Evolutionary conservation across 1,284 basidiomycete species (phyloP), one percentile per base, ranked within the genome.

Genomic region (Austroboletus sp.): DNA sequence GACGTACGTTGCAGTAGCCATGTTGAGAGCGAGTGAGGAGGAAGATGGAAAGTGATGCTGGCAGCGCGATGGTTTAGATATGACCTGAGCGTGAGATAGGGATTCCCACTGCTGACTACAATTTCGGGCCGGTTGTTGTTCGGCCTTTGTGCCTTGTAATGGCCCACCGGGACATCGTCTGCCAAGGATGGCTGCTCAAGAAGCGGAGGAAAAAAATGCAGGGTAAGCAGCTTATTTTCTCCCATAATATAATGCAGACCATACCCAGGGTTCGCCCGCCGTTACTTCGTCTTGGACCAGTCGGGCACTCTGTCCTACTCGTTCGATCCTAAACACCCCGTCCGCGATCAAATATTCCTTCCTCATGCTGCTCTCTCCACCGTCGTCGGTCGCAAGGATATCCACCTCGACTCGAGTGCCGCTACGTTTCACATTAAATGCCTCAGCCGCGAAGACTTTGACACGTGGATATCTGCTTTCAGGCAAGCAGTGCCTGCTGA

Each of bases 191-290:
- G 85, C 65, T 88, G 3, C 70, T 89, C 50, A 89, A 89, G 70
- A 89, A 89, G 66, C 72, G 85, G 53, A 70, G 84, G 54, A 88
- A 85, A 72, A 87, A 79, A 68, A 81, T 89, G 81, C 88, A 90
- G 70, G 88, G 88, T 80, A 56, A 45, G 65, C 39, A 33, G 19
- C 32, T 32, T 40, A 9, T 26, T 33, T 36, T 42, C 32, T 46
- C 15, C 41, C 42, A 40, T 41, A 36, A 41, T 46, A 23, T 46
- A 21, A 34, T 45, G 37, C 6, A 52, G 45, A 35, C 44, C 44
- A 13, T 48, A 36, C 26, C 35, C 61, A 89, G 87, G 86, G n/a
- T 89, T 87, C 64, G 87, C 86, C 11, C 81, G 84, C 37, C 80
- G 86, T 38, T 88, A 87, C 65, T 89, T 89, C 58, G 73, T 74